Percentiles rank a stretch among this genome's conserved stretches.
Evolutionary conservation across 192 early-diverging fungal genomes (phyloP).

Genomic region (Coemansia sp.): DNA sequence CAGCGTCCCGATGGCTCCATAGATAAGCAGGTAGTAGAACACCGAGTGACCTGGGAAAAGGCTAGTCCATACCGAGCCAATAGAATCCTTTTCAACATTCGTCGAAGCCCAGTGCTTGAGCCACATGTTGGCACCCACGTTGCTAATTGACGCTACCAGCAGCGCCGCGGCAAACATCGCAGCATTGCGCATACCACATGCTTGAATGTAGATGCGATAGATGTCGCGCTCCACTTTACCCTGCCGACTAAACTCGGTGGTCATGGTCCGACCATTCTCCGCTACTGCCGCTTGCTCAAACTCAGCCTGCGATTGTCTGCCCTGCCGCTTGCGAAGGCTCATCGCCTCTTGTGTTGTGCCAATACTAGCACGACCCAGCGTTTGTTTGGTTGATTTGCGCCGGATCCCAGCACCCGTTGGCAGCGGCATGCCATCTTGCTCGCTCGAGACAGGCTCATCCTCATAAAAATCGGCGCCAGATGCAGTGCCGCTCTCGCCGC

Average conservation of each 20-base stretch:
- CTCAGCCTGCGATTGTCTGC: background rate
- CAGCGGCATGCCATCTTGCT: slow-evolving; percentile 18
- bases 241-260: slow-evolving; percentile 77
- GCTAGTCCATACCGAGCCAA: background rate
- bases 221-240: slow-evolving; percentile 81
- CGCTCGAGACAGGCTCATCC: slow-evolving; percentile 23
- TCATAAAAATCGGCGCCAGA: slow-evolving; percentile 38
- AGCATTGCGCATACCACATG: slow-evolving; percentile 65
- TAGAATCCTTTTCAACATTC: slow-evolving; percentile 41
- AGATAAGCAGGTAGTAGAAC: slow-evolving; percentile 70
- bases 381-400: slow-evolving; percentile 38
- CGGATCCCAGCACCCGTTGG: slow-evolving; percentile 22
- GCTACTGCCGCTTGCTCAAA: background rate
- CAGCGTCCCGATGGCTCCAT: slow-evolving; percentile 74
- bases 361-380: slow-evolving; percentile 57
- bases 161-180: slow-evolving; percentile 60
- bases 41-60: slow-evolving; percentile 40
- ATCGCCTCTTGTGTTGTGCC: slow-evolving; percentile 17
- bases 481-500: slow-evolving; percentile 14
- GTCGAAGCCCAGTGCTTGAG: slow-evolving; percentile 72
- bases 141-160: slow-evolving; percentile 56
- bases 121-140: slow-evolving; percentile 65
- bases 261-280: slow-evolving; percentile 53
- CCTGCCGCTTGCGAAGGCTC: background rate
- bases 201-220: slow-evolving; percentile 77